A percentile compares a stretch with the other conserved stretches of the same genome.
Evolutionary conservation across 1,284 basidiomycete genomes (phyloP).

Genomic region (Cutaneotrichosporon dermatis): DNA sequence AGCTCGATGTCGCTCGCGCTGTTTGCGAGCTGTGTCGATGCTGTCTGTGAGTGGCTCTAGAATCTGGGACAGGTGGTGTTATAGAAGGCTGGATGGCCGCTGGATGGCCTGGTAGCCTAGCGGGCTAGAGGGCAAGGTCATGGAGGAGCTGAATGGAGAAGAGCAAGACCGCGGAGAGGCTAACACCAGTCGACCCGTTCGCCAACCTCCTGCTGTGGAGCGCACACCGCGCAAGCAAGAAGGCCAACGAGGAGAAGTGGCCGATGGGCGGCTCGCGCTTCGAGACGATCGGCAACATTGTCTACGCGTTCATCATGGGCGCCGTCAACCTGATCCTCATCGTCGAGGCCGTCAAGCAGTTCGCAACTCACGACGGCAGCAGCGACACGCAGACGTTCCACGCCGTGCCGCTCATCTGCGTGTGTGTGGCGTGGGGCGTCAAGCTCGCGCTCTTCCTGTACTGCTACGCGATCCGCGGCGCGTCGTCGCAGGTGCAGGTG

Average conservation of each 20-base stretch:
- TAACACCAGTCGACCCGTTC: slow-evolving; percentile 64
- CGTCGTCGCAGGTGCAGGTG: slow-evolving; percentile 83
- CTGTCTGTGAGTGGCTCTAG: slow-evolving; percentile 42
- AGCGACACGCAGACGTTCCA: slow-evolving; percentile 64
- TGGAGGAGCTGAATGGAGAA: too few species aligned
- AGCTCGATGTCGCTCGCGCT: slow-evolving; percentile 80
- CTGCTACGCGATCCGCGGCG: slow-evolving; percentile 70
- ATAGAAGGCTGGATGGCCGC: too few species aligned
- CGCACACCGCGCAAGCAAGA: slow-evolving; percentile 69
- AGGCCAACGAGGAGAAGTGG: slow-evolving; percentile 78
- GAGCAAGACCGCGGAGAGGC: background rate
- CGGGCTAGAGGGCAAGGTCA: too few species aligned
- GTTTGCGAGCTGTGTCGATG: slow-evolving; percentile 83
- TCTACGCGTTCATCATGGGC: slow-evolving; percentile 62
- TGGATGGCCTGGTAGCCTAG: too few species aligned
- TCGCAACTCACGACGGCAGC: slow-evolving; percentile 58
- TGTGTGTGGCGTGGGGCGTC: slow-evolving; percentile 73
- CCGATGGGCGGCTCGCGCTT: slow-evolving; percentile 85
- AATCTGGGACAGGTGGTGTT: too few species aligned
- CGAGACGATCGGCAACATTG: slow-evolving; percentile 81
- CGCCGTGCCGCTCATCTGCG: slow-evolving; percentile 74
- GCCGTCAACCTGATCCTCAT: slow-evolving; percentile 43
- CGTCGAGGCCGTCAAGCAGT: slow-evolving; percentile 68
- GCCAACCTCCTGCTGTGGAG: slow-evolving; percentile 82
- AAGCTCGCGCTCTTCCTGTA: slow-evolving; percentile 85